Evolutionary conservation across 768 basidiomycete genomes (phyloP).

Genomic region (Leccinum arenicola): DNA sequence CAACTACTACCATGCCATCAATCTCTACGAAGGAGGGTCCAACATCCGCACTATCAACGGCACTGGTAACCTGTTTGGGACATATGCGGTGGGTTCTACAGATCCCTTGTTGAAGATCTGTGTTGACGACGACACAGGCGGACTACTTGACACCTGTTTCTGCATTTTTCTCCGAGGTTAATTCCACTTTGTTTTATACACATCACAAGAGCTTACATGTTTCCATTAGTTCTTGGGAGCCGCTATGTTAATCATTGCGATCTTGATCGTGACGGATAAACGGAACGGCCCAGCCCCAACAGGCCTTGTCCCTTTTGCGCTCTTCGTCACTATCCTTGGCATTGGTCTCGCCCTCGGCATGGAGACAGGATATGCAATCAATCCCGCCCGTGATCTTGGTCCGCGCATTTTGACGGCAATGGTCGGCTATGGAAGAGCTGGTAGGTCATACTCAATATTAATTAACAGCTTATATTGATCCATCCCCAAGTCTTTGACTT

Average conservation of each 20-base stretch:
- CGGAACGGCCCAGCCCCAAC: constrained; percentile 45
- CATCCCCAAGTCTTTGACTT: constrained; percentile 22
- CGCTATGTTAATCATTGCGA: constrained; percentile 49
- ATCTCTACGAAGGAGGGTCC: constrained; percentile 56
- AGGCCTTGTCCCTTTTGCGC: constrained; percentile 50
- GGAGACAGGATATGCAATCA: constrained; percentile 65
- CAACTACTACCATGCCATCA: constrained; percentile 67
- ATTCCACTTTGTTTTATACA: neutral
- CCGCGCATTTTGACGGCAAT: constrained; percentile 67
- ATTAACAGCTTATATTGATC: neutral
- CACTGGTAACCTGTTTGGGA: constrained; percentile 58
- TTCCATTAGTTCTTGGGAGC: constrained; percentile 49
- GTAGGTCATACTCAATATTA: constrained; percentile 20
- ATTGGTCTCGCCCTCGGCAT: constrained; percentile 57
- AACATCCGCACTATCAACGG: constrained; percentile 53
- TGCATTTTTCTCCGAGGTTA: constrained; percentile 46
- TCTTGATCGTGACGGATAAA: constrained; percentile 54
- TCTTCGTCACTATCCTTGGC: constrained; percentile 60
- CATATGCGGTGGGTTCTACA: constrained; percentile 49
- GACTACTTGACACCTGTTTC: constrained; percentile 43
- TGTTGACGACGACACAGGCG: constrained; percentile 29
- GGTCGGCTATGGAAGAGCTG: constrained; percentile 60
- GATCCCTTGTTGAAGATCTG: neutral
- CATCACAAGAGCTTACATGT: neutral
- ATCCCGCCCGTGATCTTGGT: constrained; percentile 72